A percentile compares a stretch with the other conserved stretches of the same genome.
These are phyloP conservation scores for Lasiodiplodia gonubiensis DNA, from an alignment of 2,329 filamentous ascomycete species.

Conservation along the genomic window DNA sequence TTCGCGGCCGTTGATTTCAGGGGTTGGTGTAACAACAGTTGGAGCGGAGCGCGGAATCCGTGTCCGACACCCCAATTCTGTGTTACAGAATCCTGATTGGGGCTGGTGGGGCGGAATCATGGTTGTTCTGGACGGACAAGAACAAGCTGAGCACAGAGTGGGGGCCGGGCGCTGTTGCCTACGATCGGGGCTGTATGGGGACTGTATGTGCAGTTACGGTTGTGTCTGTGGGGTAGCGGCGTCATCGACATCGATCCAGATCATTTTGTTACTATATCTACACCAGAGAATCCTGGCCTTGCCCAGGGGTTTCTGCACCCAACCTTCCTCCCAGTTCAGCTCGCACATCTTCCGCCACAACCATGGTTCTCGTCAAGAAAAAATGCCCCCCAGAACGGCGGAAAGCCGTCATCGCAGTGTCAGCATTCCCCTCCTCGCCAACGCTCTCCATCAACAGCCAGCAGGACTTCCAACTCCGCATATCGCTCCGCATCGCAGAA, in stretches of 20 bases:
- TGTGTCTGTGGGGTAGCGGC: background rate
- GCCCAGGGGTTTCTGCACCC: background rate
- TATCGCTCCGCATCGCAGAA: constrained; percentile 4
- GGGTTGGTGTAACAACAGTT: background rate
- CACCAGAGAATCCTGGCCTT: background rate
- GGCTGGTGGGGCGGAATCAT: background rate
- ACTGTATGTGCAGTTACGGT: background rate
- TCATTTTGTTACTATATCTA: background rate
- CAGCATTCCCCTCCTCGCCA: constrained; percentile 68
- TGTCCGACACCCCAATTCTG: background rate
- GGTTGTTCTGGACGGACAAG: background rate
- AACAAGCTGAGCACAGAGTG: background rate
- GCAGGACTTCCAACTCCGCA: constrained; percentile 57
- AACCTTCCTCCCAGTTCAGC: too few relatives aligned
- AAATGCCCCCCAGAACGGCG: background rate
- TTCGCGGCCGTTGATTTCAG: background rate
- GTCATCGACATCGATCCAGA: background rate
- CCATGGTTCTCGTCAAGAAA: constrained; percentile 5
- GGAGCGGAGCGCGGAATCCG: background rate
- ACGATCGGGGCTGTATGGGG: background rate
- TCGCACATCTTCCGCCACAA: background rate
- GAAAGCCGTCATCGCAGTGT: constrained; percentile 66
- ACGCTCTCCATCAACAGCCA: constrained; percentile 76
- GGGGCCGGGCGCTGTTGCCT: background rate
- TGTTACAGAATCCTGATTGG: background rate